These are phyloP conservation scores for Myrmaecium sp. DNA, from an alignment of 2,329 filamentous ascomycete genomes.

Conservation along the genomic window DNA sequence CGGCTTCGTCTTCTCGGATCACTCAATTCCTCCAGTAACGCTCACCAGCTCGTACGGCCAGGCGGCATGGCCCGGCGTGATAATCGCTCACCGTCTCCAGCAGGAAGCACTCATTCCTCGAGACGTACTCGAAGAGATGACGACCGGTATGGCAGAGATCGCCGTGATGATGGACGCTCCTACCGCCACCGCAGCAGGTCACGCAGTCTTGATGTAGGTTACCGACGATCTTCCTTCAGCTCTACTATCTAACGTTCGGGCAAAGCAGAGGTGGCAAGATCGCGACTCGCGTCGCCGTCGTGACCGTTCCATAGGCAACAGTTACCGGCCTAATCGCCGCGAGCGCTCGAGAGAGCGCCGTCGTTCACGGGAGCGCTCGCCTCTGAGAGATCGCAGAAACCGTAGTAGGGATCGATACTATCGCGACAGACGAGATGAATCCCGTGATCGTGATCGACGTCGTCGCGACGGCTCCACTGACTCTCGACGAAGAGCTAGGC, in stretches of 20 bases:
- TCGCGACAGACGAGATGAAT: constrained; percentile 56
- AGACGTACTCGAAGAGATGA: constrained; percentile 27
- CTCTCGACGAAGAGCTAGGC: constrained; percentile 10
- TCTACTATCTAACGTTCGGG: too few species aligned
- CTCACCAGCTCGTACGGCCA: constrained; percentile 6
- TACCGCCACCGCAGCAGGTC: constrained; percentile 41
- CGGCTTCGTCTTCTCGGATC: neutral
- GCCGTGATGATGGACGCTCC: constrained; percentile 19
- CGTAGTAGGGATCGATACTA: constrained; percentile 50
- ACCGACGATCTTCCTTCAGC: constrained; percentile 10
- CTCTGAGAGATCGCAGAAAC: constrained; percentile 8
- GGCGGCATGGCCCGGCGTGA: constrained; percentile 7
- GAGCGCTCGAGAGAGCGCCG: constrained; percentile 49
- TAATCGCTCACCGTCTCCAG: constrained; percentile 73
- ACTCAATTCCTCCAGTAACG: constrained; percentile 1
- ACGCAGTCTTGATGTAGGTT: constrained; percentile 41
- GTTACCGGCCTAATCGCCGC: constrained; percentile 42
- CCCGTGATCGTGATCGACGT: constrained; percentile 45
- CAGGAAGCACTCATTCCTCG: constrained; percentile 61
- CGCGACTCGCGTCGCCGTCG: constrained; percentile 44
- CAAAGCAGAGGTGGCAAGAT: too few species aligned
- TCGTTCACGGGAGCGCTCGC: constrained; percentile 42
- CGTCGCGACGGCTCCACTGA: constrained; percentile 45
- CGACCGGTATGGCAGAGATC: constrained; percentile 22
- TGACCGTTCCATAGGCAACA: constrained; percentile 47